Percentiles rank a stretch among this genome's conserved stretches.
Conservation (phyloP, 345 rosid genomes). For the Cardamine occulta region DNA sequence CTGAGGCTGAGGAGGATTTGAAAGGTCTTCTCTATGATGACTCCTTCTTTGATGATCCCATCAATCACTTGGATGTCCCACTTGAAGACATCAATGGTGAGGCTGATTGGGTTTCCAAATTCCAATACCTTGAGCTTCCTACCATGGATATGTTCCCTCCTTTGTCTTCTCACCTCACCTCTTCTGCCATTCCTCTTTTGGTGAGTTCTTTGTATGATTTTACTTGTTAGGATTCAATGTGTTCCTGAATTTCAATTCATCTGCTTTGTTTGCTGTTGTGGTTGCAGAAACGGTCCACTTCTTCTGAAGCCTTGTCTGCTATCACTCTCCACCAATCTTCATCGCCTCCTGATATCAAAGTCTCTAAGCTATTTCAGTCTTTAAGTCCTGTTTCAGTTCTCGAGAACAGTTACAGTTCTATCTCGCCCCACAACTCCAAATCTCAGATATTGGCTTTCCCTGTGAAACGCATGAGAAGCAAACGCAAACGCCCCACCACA, state of each 20-base stretch:
- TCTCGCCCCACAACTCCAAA: slow-evolving; percentile 53
- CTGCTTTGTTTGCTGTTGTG: slow-evolving; percentile 33
- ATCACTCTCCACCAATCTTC: slow-evolving; percentile 40
- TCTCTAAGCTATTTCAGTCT: slow-evolving; percentile 53
- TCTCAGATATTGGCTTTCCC: slow-evolving; percentile 45
- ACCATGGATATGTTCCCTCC: slow-evolving; percentile 53
- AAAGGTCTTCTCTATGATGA: slow-evolving; percentile 58
- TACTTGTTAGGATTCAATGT: slow-evolving; percentile 6
- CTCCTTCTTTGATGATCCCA: slow-evolving; percentile 63
- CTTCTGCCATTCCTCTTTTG: slow-evolving; percentile 32
- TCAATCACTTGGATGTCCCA: slow-evolving; percentile 61
- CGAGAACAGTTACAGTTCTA: slow-evolving; percentile 66
- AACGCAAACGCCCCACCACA: slow-evolving; percentile 57
- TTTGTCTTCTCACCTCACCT: slow-evolving; percentile 45
- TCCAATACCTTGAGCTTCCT: slow-evolving; percentile 71
- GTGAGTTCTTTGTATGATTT: slow-evolving; percentile 47
- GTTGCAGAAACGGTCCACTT: slow-evolving; percentile 46
- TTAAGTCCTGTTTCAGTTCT: slow-evolving; percentile 83
- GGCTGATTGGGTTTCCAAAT: slow-evolving; percentile 66
- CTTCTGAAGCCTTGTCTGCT: slow-evolving; percentile 49
- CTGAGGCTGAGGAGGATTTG: slow-evolving; percentile 60
- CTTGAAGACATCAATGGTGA: slow-evolving; percentile 56
- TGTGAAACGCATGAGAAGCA: slow-evolving; percentile 86
- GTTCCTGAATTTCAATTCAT: slow-evolving; percentile 4
- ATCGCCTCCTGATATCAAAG: slow-evolving; percentile 47